Evolutionary conservation across 441 rosid species (phyloP), one percentile per base, ranked within the genome.

Genomic region (Adansonia madagascariensis): DNA sequence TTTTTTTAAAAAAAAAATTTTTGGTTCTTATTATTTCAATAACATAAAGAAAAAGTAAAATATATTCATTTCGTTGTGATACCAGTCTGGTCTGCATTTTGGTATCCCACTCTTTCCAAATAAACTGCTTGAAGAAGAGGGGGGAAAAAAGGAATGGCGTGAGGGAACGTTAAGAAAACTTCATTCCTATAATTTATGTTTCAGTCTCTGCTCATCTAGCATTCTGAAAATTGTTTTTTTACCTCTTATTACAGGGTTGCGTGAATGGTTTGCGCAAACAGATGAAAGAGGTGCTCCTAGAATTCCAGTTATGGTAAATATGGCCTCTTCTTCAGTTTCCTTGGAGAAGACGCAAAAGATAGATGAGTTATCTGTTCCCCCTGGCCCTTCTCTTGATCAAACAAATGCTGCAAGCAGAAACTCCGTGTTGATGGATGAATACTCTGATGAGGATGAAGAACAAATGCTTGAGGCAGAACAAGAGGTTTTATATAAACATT

Each of bases 231-330:
- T 76, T 46, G 46, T 74, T 74, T 41, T 78, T 78, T 62, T 24
- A 60, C 24, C 64, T 66, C 52, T 79, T 62, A 62, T 82, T 62
- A 66, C 84, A 97, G 99, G 99, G 78, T 78, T 97, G 84, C 97
- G 98, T 0, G 99, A 97, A 82, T 97, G 97, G 97, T 94, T 94
- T 85, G 83, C 95, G 49, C 98, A 94, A 85, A 93, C 94, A 59
- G 99, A 97, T 89, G 98, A 91, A 84, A 90, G 98, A 80, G 92
- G 93, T 85, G 89, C 92, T 80, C 94, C 94, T 6, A 91, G 98
- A 86, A 97, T 97, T 52, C 98, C 98, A 39, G 97, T 89, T 79
- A 97, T 97, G 99, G 97, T 92, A 83, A 97, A 93, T 83, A 94
- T 97, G 98, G 88, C 97, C 55, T 88, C 98, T 63, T 84, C 97